Conservation (phyloP, 331 rosid genomes). For the Cucumis variabilis region DNA sequence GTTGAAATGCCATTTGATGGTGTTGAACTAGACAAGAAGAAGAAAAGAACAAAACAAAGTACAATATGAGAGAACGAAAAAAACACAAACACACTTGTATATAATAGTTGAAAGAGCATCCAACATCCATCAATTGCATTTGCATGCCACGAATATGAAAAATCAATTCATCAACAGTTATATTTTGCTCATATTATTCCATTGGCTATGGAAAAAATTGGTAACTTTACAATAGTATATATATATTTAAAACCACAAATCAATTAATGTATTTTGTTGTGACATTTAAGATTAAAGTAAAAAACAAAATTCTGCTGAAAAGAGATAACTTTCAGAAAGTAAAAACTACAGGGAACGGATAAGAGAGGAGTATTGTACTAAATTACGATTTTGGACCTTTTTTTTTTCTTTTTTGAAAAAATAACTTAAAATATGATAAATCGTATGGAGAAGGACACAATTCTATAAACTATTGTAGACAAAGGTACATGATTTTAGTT, state of each 20-base stretch:
- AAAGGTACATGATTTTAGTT: too few relatives aligned
- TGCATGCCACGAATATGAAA: not conserved
- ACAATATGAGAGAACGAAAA: not conserved
- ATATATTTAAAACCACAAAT: not conserved
- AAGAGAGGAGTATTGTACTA: not conserved
- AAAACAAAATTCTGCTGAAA: not conserved
- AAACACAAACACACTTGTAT: too few relatives aligned
- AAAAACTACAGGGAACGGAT: not conserved
- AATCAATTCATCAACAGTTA: not conserved
- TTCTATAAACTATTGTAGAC: too few relatives aligned
- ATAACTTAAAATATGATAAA: too few relatives aligned
- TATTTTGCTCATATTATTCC: not conserved
- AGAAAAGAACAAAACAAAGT: not conserved
- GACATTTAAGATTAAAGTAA: not conserved
- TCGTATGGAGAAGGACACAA: too few relatives aligned
- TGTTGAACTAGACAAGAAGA: not conserved
- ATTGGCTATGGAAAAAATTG: not conserved
- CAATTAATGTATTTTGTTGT: not conserved
- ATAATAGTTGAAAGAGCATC: not conserved
- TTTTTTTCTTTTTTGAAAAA: too few relatives aligned
- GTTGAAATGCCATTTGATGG: too few relatives aligned
- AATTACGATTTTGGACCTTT: too few relatives aligned
- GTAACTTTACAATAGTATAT: not conserved
- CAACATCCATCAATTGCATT: not conserved
- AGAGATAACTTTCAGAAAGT: constrained; percentile 17